Evolutionary conservation across 495 filamentous ascomycete genomes (phyloP), one percentile per base, ranked within the genome.

Genomic region (Endocarpon pusillum): DNA sequence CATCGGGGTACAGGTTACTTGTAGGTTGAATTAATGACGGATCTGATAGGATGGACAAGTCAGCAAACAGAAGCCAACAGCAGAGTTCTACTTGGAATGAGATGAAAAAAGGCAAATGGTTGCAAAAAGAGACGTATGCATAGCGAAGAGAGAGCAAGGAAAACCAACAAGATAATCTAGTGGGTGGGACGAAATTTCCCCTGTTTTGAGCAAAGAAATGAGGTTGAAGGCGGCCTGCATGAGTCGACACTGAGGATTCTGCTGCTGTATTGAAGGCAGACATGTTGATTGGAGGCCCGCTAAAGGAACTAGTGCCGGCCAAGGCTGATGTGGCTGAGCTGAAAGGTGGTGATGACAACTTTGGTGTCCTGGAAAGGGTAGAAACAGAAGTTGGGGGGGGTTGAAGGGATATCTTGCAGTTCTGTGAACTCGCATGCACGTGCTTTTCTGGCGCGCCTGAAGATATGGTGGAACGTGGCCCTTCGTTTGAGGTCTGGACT

Each of bases 141-240:
- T 40, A 34, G 16, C 35, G 20, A 44, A 17, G 32, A 44, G 34
- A 36, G 36, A 47, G 47, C 47, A 47, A 55, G 65, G 63, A 60
- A 70, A 67, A 75, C 67, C 62, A 60, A 72, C 71, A 73, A 61
- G 63, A 66, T 53, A 55, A 63, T 32, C 67, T 57, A 47, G 73
- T 61, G 45, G 73, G 69, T 58, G 64, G 54, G 45, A 71, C 55
- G 42, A 73, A 74, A 57, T 59, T 62, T 41, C 64, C 64, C 52
- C 67, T 75, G 39, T 57, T 72, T 49, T 71, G 71, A 66, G 53
- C 55, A 55, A 70, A 63, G 46, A 64, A 59, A 55, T 53, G 52
- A 54, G 55, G 56, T 40, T 45, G 48, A 41, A 47, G 41, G 40
- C 41, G 44, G 30, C 37, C 32, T 39, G 23, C 32, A 32, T 29